These are phyloP conservation scores for Filobasidium uniguttulatum DNA, from an alignment of 1,284 basidiomycete species.

Conservation along the genomic window DNA sequence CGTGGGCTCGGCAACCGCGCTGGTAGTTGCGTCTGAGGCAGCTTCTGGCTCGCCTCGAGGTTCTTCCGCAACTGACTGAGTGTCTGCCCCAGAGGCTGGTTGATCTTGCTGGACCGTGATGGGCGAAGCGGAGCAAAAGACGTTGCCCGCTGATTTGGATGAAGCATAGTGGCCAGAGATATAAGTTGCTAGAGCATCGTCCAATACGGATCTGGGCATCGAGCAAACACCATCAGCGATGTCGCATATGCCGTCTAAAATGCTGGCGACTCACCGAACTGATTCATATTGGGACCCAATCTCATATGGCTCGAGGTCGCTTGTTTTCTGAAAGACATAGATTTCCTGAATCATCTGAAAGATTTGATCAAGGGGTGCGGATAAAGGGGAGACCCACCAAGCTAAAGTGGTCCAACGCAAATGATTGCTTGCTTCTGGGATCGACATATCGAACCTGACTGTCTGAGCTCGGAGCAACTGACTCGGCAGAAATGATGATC, in stretches of 20 bases:
- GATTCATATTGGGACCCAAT: slow-evolving; percentile 53
- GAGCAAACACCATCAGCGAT: too few relatives aligned
- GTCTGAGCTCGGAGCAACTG: too few relatives aligned
- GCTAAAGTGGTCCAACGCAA: slow-evolving; percentile 64
- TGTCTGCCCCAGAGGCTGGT: slow-evolving; percentile 19
- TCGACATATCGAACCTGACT: slow-evolving; percentile 65
- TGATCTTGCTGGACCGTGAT: slow-evolving; percentile 20
- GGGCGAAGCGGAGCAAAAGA: slow-evolving; percentile 40
- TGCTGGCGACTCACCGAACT: slow-evolving; percentile 52
- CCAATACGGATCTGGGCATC: slow-evolving; percentile 55
- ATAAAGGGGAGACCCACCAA: slow-evolving; percentile 44
- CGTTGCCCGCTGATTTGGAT: slow-evolving; percentile 51
- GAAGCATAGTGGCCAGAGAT: slow-evolving; percentile 56
- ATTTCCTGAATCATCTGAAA: background rate
- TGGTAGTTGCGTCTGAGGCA: background rate
- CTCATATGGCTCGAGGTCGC: slow-evolving; percentile 52
- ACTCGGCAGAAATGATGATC: background rate
- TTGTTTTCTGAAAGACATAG: slow-evolving; percentile 48
- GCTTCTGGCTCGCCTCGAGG: background rate
- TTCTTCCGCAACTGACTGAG: background rate
- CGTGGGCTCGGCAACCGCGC: background rate
- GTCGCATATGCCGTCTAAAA: too few relatives aligned
- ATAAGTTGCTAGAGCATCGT: slow-evolving; percentile 54
- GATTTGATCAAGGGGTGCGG: background rate
- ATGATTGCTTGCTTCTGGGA: slow-evolving; percentile 59